Conservation (phyloP, 2,329 filamentous ascomycete species). For the Fusarium oxysporum region DNA sequence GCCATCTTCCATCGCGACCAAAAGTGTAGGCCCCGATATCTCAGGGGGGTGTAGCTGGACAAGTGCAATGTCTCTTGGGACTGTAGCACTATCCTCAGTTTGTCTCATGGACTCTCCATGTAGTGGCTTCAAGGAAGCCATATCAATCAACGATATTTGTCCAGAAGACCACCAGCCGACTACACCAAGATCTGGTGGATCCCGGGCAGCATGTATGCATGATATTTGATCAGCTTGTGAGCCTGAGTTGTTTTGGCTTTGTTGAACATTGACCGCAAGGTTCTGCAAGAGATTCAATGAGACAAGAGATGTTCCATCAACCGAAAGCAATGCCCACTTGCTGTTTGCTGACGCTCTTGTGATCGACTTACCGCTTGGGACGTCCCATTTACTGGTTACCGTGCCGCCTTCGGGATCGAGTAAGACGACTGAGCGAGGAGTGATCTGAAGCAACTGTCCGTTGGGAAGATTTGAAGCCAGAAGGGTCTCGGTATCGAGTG, state of each 20-base stretch:
- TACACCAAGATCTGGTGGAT: constrained; percentile 75
- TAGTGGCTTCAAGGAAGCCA: constrained; percentile 73
- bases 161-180: constrained; percentile 91
- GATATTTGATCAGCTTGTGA: constrained; percentile 76
- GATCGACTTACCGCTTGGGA: constrained; percentile 66
- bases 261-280: constrained; percentile 68
- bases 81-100: constrained; percentile 75
- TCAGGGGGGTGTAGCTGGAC: constrained; percentile 78
- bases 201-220: constrained; percentile 80
- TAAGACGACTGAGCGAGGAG: constrained; percentile 70
- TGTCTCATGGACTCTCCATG: constrained; percentile 71
- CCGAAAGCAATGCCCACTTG: constrained; percentile 76
- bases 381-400: constrained; percentile 69
- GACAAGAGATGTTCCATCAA: constrained; percentile 78
- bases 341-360: constrained; percentile 83
- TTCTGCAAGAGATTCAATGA: constrained; percentile 73
- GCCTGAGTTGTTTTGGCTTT: constrained; percentile 64
- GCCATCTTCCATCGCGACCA: constrained; percentile 93
- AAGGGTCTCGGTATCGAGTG: constrained; percentile 77
- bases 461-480: constrained; percentile 73
- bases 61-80: constrained; percentile 85
- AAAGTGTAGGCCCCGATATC: constrained; percentile 74
- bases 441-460: constrained; percentile 80
- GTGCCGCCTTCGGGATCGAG: constrained; percentile 69
- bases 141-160: constrained; percentile 77